A percentile compares a stretch with the other conserved stretches of the same genome.
Conservation (phyloP, 2,329 filamentous ascomycete species). For the Penicillium sp. region DNA sequence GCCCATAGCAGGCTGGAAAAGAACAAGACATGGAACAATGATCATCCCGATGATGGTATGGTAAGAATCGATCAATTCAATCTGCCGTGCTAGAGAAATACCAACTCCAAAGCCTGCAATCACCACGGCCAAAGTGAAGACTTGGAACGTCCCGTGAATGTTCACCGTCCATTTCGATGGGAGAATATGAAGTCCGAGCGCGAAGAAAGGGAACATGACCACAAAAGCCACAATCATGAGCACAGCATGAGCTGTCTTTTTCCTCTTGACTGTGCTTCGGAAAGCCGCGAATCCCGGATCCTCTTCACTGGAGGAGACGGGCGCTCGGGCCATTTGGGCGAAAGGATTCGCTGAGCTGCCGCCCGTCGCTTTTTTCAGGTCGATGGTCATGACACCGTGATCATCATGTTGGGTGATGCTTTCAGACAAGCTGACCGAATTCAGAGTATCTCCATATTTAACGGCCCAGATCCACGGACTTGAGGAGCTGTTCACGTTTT, state of each 20-base stretch:
- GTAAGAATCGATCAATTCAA: conserved; percentile 37
- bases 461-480: conserved; percentile 32
- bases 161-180: conserved; percentile 42
- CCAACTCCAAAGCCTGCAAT: conserved; percentile 53
- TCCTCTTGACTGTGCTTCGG: conserved; percentile 10
- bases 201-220: conserved; percentile 38
- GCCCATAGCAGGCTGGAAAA: conserved; percentile 56
- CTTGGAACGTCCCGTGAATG: conserved; percentile 48
- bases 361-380: conserved; percentile 24
- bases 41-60: conserved; percentile 57
- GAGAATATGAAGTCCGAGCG: conserved; percentile 35
- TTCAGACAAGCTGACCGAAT: conserved; percentile 19
- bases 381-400: conserved; percentile 18
- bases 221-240: conserved; percentile 45
- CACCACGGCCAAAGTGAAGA: conserved; percentile 48
- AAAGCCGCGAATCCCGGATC: conserved; percentile 2
- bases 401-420: conserved; percentile 25
- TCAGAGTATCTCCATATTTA: conserved; percentile 21
- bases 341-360: conserved; percentile 19
- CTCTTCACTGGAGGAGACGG: conserved; percentile 1
- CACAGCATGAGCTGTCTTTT: conserved; percentile 24
- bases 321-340: conserved; percentile 8
- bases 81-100: conserved; percentile 46
- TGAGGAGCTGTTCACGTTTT: conserved; percentile 15
- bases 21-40: conserved; percentile 50